Percentiles rank a stretch among this genome's conserved stretches.
Evolutionary conservation across 1,284 basidiomycete species (phyloP).

Genomic region (Boletellus deceptivus): DNA sequence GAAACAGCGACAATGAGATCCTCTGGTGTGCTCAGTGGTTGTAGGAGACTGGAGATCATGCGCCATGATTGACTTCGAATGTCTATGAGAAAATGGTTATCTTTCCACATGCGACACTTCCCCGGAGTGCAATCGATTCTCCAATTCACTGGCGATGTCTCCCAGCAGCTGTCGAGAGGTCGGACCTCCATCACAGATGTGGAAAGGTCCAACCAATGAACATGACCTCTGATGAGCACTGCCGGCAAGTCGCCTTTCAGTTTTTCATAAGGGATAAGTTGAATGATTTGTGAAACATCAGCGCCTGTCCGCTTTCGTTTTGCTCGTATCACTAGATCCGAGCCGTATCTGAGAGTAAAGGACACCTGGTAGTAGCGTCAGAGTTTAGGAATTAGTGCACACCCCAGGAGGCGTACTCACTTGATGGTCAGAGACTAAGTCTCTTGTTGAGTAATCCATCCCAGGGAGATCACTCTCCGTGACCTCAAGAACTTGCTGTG

Average conservation of each 20-base stretch:
- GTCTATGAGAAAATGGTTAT: constrained; percentile 26
- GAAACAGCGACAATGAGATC: constrained; percentile 13
- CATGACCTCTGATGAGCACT: constrained; percentile 32
- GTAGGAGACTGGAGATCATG: constrained; percentile 31
- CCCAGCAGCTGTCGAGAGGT: constrained; percentile 27
- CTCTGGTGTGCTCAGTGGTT: constrained; percentile 30
- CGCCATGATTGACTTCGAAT: constrained; percentile 31
- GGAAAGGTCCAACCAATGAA: constrained; percentile 40
- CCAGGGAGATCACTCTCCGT: constrained; percentile 35
- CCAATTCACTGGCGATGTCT: constrained; percentile 17
- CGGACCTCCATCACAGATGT: constrained; percentile 37
- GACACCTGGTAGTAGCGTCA: constrained; percentile 22
- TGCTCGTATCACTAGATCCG: not conserved
- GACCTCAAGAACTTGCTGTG: not conserved
- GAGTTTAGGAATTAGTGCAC: not conserved
- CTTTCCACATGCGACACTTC: constrained; percentile 12
- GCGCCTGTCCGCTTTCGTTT: not conserved
- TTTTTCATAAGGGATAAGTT: constrained; percentile 1
- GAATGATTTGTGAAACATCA: not conserved
- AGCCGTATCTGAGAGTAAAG: constrained; percentile 18
- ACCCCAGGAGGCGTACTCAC: constrained; percentile 8
- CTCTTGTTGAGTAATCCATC: constrained; percentile 39
- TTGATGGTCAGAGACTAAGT: constrained; percentile 22
- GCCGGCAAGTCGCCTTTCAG: constrained; percentile 40
- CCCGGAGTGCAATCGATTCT: constrained; percentile 4